phyloP scores from a whole-genome alignment of 306 rosid species.

The Alnus glutinosa region DNA sequence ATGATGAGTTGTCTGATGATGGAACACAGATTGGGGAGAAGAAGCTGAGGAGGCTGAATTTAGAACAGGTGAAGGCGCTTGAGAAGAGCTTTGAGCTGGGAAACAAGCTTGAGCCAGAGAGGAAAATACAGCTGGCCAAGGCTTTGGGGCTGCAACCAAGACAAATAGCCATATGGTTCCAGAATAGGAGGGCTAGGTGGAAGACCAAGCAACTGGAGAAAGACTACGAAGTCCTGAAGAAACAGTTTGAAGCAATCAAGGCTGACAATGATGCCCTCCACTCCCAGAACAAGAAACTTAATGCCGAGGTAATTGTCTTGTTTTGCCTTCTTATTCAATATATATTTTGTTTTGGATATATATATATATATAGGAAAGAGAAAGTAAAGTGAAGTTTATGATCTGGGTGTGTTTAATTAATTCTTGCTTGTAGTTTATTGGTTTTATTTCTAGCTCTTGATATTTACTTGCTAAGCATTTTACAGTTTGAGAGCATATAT shows the following conservation, averaged over 20 bases:
- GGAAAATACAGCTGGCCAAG: constrained; percentile 83
- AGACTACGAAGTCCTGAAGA: constrained; percentile 76
- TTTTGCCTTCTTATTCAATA: not conserved
- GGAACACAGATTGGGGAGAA: constrained; percentile 86
- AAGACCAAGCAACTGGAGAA: constrained; percentile 88
- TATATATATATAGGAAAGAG: too few species aligned
- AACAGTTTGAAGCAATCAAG: constrained; percentile 75
- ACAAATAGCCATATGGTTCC: constrained; percentile 94
- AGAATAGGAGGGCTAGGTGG: constrained; percentile 95
- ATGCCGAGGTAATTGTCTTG: constrained; percentile 56
- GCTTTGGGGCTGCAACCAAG: constrained; percentile 83
- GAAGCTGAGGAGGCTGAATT: constrained; percentile 70
- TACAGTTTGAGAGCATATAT: not conserved
- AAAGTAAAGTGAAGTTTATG: not conserved
- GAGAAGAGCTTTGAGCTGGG: constrained; percentile 94
- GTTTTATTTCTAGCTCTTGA: not conserved
- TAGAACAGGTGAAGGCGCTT: constrained; percentile 86
- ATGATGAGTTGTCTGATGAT: constrained; percentile 83
- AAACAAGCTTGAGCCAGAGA: constrained; percentile 92
- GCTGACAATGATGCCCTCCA: constrained; percentile 77
- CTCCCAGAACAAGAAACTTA: constrained; percentile 73
- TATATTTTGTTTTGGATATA: not conserved
- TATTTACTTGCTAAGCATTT: not conserved
- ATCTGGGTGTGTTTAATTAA: not conserved
- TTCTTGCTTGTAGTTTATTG: not conserved